Percentiles rank a stretch among this genome's conserved stretches.
These are phyloP conservation scores for Trametes elegans DNA, from an alignment of 768 basidiomycete genomes.

Conservation along the genomic window DNA sequence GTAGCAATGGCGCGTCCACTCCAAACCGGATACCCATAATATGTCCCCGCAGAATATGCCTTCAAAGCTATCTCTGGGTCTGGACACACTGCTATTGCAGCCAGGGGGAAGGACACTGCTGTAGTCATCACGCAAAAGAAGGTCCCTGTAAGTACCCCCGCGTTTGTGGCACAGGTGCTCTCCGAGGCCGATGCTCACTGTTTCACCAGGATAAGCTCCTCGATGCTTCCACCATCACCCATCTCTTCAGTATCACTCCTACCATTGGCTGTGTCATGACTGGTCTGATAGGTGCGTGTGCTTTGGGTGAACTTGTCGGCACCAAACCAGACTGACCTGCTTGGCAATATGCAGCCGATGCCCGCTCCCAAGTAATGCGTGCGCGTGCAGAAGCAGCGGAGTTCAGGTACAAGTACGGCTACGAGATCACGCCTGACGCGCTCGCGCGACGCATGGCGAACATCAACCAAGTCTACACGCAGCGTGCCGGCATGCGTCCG, in stretches of 20 bases:
- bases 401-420: conserved; percentile 95
- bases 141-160: conserved; percentile 71
- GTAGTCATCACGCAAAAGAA: conserved; percentile 99
- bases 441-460: conserved; percentile 92
- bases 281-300: conserved; percentile 79
- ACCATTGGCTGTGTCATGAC: conserved; percentile 98
- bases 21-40: background rate
- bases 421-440: conserved; percentile 98
- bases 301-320: background rate
- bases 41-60: conserved; percentile 77
- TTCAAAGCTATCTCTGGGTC: conserved; percentile 99
- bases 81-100: conserved; percentile 90
- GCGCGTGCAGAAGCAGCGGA: conserved; percentile 88
- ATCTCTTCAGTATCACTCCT: conserved; percentile 94
- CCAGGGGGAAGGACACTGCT: conserved; percentile 90
- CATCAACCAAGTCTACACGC: conserved; percentile 99
- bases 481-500: conserved; percentile 95
- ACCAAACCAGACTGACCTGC: too few relatives aligned
- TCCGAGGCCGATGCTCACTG: background rate
- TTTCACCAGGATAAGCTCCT: conserved; percentile 87
- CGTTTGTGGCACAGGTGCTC: conserved; percentile 2
- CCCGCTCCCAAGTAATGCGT: conserved; percentile 81
- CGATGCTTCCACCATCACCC: conserved; percentile 90
- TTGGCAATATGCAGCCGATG: conserved; percentile 87
- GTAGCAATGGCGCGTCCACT: conserved; percentile 30